Evolutionary conservation across 176 grass and related monocot genomes (phyloP), one percentile per base, ranked within the genome.

Genomic region (Melocanna baccifera): DNA sequence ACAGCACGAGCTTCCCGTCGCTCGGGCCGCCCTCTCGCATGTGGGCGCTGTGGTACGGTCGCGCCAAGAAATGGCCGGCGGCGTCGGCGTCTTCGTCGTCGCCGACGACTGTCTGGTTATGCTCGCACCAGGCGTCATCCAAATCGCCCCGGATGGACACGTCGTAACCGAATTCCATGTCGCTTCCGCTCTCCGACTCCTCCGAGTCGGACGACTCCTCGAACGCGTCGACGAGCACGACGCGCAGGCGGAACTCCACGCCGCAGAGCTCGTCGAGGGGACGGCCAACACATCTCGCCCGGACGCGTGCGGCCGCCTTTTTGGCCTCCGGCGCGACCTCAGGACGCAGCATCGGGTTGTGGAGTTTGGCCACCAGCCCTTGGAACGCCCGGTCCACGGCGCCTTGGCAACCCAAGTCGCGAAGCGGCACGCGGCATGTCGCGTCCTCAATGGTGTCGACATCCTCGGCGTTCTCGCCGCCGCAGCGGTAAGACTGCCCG

Each of bases 91-190:
- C 75, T n/a, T 62, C 73, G 7, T 67, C 46, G 29, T 39, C 86
- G 41, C 3, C 6, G n/a, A 29, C 4, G 72, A 2, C 11, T 13
- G 40, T 12, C 2, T 30, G n/a, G 71, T 83, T 6, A 5, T 18
- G 50, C 50, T 52, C 63, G 47, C 26, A 6, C 12, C 18, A 20
- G 25, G 2, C 36, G 43, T 39, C 50, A 62, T 19, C 63, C 1
- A 19, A 61, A 10, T 26, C 12, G 23, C 80, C 40, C 16, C 19
- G 14, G 28, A 12, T 22, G 67, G 55, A 72, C 29, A 51, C 3
- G 15, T 47, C 22, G 55, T 76, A 28, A 46, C 82, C 58, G 56
- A 56, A 53, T 13, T 75, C 87, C 69, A 85, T 65, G 76, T 89
- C 82, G 62, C 77, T 76, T 1, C 82, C 82, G n/a, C 32, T 25